Percentiles rank a stretch among this genome's conserved stretches.
phyloP scores from a whole-genome alignment of 2,329 filamentous ascomycete species.

The Cordyceps cicadae region DNA sequence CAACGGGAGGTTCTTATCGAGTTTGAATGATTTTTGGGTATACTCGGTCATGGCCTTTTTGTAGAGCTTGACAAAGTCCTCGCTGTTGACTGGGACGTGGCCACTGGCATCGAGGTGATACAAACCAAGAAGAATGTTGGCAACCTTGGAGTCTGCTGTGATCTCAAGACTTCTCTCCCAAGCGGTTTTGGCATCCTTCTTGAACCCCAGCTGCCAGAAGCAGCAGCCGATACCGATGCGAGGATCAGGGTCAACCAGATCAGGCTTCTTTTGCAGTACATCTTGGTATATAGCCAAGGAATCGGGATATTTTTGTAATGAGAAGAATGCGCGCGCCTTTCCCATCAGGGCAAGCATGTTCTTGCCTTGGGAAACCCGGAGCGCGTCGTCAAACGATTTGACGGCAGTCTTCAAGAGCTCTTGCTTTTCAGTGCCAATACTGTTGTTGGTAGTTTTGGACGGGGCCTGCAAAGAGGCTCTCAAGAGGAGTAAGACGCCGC shows the following conservation, averaged over 20 bases:
- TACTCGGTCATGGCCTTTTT: conserved; percentile 92
- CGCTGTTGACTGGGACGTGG: conserved; percentile 72
- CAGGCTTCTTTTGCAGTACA: conserved; percentile 75
- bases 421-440: conserved; percentile 62
- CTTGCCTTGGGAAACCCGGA: conserved; percentile 71
- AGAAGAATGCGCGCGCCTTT: conserved; percentile 78
- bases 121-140: conserved; percentile 80
- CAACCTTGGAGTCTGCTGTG: conserved; percentile 74
- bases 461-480: conserved; percentile 77
- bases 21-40: conserved; percentile 86
- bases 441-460: conserved; percentile 56
- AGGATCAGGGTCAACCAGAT: conserved; percentile 85
- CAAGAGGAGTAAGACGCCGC: conserved; percentile 80
- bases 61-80: conserved; percentile 76
- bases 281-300: conserved; percentile 81
- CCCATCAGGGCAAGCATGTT: conserved; percentile 92
- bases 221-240: conserved; percentile 94
- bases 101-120: conserved; percentile 85
- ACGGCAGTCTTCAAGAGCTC: conserved; percentile 78
- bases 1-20: conserved; percentile 83
- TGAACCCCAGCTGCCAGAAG: conserved; percentile 93
- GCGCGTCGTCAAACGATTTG: conserved; percentile 91
- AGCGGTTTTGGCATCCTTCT: conserved; percentile 80
- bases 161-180: conserved; percentile 86
- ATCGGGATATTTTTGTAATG: conserved; percentile 76